A percentile compares a stretch with the other conserved stretches of the same genome.
Conservation (phyloP, 2,329 filamentous ascomycete species). For the Emergomyces pasteurianus region DNA sequence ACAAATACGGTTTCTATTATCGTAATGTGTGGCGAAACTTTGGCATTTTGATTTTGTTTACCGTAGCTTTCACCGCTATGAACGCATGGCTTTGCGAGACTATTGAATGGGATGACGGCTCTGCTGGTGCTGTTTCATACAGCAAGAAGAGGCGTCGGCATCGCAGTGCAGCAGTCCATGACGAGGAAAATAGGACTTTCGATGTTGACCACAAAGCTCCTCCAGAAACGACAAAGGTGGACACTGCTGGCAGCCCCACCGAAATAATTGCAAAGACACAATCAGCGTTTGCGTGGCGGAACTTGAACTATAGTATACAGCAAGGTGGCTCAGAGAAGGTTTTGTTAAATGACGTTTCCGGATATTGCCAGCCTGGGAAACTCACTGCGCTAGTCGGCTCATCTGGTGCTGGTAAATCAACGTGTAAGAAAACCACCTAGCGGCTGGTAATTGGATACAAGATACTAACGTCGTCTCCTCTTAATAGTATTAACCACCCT, state of each 20-base stretch:
- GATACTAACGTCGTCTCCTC: conserved; percentile 33
- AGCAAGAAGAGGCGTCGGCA: conserved; percentile 37
- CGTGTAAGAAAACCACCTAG: conserved; percentile 14
- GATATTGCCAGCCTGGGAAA: conserved; percentile 62
- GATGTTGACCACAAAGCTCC: conserved; percentile 1
- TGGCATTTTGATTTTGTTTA: conserved; percentile 61
- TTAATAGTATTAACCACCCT: conserved; percentile 55
- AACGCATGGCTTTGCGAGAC: conserved; percentile 56
- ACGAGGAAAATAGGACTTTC: conserved; percentile 39
- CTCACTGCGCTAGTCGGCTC: conserved; percentile 70
- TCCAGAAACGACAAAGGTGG: conserved; percentile 14
- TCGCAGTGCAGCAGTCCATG: conserved; percentile 20
- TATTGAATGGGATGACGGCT: conserved; percentile 46
- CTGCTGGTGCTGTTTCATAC: conserved; percentile 53
- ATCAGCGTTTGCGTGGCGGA: conserved; percentile 54
- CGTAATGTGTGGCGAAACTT: conserved; percentile 58
- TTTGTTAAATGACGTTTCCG: conserved; percentile 53
- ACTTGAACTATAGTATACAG: conserved; percentile 55
- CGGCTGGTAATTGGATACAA: background rate
- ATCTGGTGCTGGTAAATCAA: conserved; percentile 58
- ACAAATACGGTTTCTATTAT: conserved; percentile 39
- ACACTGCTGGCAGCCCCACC: conserved; percentile 15
- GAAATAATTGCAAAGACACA: conserved; percentile 38
- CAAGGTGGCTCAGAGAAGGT: conserved; percentile 45
- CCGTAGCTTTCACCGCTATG: conserved; percentile 54